Evolutionary conservation across 2,329 filamentous ascomycete species (phyloP).

Genomic region (Tolypocladium amazonense): DNA sequence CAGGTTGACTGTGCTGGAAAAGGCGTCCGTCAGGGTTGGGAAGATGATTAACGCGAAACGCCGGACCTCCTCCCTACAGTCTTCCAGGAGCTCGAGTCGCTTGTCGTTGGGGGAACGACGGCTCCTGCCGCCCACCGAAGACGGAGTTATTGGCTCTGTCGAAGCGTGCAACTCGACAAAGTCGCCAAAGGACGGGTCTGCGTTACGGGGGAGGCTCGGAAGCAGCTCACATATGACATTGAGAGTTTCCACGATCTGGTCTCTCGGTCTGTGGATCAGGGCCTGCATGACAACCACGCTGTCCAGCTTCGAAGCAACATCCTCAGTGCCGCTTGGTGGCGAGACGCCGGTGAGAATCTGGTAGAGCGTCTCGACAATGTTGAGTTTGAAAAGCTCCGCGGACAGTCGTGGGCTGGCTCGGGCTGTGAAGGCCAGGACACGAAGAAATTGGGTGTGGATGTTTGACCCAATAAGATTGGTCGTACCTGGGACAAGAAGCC

Average conservation of each 20-base stretch:
- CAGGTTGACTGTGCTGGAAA: conserved; percentile 94
- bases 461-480: conserved; percentile 90
- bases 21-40: conserved; percentile 90
- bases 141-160: conserved; percentile 28
- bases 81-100: conserved; percentile 67
- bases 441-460: conserved; percentile 93
- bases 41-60: conserved; percentile 89
- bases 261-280: conserved; percentile 85
- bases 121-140: conserved; percentile 18
- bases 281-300: conserved; percentile 98
- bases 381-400: conserved; percentile 86
- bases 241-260: conserved; percentile 93
- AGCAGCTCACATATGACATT: conserved; percentile 96
- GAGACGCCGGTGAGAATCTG: conserved; percentile 96
- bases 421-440: conserved; percentile 82
- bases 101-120: conserved; percentile 58
- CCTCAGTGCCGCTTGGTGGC: conserved; percentile 66
- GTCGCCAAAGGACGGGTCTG: conserved; percentile 31
- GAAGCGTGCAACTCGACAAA: conserved; percentile 30
- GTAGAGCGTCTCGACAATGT: conserved; percentile 93
- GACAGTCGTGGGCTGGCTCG: conserved; percentile 81
- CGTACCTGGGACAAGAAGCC: conserved; percentile 82
- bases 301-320: conserved; percentile 78
- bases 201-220: conserved; percentile 56
- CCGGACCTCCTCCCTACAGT: conserved; percentile 78